Evolutionary conservation across 2,329 filamentous ascomycete genomes (phyloP).

Genomic region (Thelonectria olida): DNA sequence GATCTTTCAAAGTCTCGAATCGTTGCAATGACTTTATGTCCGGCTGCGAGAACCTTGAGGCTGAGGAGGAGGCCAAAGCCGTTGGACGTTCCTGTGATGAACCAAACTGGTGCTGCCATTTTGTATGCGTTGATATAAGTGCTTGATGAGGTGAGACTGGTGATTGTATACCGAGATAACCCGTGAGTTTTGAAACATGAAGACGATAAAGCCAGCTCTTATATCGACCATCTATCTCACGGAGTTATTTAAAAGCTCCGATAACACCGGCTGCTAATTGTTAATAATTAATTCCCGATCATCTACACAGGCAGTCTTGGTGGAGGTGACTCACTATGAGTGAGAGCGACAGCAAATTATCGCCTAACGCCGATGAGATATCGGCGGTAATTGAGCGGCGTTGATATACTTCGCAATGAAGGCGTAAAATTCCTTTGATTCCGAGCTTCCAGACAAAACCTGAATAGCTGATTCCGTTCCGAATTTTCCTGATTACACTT

Average conservation of each 20-base stretch:
- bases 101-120: constrained; percentile 35
- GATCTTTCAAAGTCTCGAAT: constrained; percentile 28
- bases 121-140: not conserved
- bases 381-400: not conserved
- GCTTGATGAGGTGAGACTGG: not conserved
- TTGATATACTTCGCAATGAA: too few species aligned
- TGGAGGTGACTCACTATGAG: not conserved
- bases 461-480: too few species aligned
- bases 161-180: too few species aligned
- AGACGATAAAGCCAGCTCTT: not conserved
- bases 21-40: constrained; percentile 31
- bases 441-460: too few species aligned
- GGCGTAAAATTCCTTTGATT: not conserved
- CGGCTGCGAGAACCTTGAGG: constrained; percentile 28
- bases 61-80: constrained; percentile 34
- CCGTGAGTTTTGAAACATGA: not conserved
- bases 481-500: too few species aligned
- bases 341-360: not conserved
- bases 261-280: not conserved
- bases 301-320: too few species aligned
- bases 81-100: constrained; percentile 38
- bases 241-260: not conserved
- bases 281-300: too few species aligned
- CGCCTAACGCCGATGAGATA: not conserved
- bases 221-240: not conserved